These are phyloP conservation scores for Suillus alpinus DNA, from an alignment of 768 basidiomycete genomes.

Conservation along the genomic window DNA sequence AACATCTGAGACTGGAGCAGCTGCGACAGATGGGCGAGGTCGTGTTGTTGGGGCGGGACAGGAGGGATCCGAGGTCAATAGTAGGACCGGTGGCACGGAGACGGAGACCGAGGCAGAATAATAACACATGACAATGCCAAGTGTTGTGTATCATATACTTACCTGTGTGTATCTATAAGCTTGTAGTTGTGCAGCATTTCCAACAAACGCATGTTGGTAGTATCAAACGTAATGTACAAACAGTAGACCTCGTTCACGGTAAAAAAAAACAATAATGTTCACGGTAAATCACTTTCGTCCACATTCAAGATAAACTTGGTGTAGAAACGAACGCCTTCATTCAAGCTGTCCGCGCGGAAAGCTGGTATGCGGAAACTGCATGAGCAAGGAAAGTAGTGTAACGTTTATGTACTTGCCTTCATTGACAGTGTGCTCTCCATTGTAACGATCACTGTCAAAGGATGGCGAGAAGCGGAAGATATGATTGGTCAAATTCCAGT, in stretches of 20 bases:
- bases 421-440: constrained; percentile 18
- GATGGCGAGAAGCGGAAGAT: constrained; percentile 61
- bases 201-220: neutral
- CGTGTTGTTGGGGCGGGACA: constrained; percentile 19
- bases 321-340: constrained; percentile 69
- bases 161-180: neutral
- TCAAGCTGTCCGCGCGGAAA: constrained; percentile 45
- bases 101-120: constrained; percentile 12
- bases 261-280: neutral
- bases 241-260: neutral
- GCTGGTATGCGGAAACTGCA: constrained; percentile 30
- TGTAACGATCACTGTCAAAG: constrained; percentile 12
- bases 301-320: constrained; percentile 61
- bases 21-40: constrained; percentile 15
- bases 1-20: constrained; percentile 13
- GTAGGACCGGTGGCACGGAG: constrained; percentile 16
- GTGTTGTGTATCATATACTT: neutral
- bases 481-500: constrained; percentile 21
- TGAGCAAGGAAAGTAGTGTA: constrained; percentile 9
- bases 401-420: constrained; percentile 9
- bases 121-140: neutral
- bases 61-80: constrained; percentile 13
- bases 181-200: neutral
- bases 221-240: neutral
- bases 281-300: constrained; percentile 45